A percentile compares a stretch with the other conserved stretches of the same genome.
phyloP scores from a whole-genome alignment of 352 stramenopile species.

The Saprolegnia parasitica region DNA sequence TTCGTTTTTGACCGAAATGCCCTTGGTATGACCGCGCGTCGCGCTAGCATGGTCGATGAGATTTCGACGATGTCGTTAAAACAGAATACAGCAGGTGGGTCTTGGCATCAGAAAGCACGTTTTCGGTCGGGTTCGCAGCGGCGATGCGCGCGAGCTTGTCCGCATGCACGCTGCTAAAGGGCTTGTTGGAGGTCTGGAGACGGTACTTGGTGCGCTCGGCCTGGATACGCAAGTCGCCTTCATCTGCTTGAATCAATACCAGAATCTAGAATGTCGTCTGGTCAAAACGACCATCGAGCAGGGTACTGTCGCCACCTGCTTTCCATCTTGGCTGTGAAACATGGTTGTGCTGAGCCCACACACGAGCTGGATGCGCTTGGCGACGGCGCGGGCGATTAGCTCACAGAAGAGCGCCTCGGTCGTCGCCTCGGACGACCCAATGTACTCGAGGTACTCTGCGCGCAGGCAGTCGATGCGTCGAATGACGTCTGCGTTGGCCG shows the following conservation, averaged over 20 bases:
- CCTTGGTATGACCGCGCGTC: slow-evolving; percentile 36
- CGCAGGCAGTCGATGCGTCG: slow-evolving; percentile 20
- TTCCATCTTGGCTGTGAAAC: slow-evolving; percentile 65
- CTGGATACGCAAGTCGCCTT: slow-evolving; percentile 65
- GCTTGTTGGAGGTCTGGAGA: slow-evolving; percentile 69
- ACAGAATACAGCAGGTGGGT: slow-evolving; percentile 44
- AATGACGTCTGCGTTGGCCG: slow-evolving; percentile 42
- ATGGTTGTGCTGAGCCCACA: slow-evolving; percentile 75
- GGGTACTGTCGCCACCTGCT: slow-evolving; percentile 35
- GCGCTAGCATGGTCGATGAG: background rate
- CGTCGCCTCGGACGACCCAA: slow-evolving; percentile 44
- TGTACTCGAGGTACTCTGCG: slow-evolving; percentile 69
- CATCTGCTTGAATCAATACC: slow-evolving; percentile 74
- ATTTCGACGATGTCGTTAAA: background rate
- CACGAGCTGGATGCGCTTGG: slow-evolving; percentile 63
- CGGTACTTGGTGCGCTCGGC: slow-evolving; percentile 66
- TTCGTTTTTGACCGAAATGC: background rate
- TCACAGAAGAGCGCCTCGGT: slow-evolving; percentile 65
- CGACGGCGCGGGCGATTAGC: slow-evolving; percentile 54
- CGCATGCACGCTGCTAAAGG: slow-evolving; percentile 54
- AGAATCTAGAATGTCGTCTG: slow-evolving; percentile 45
- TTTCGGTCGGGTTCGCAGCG: slow-evolving; percentile 45
- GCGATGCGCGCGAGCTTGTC: slow-evolving; percentile 49
- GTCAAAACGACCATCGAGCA: background rate
- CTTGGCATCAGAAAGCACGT: slow-evolving; percentile 45